Evolutionary conservation across 1,284 basidiomycete genomes (phyloP).

Genomic region (Leccinum subatratum): DNA sequence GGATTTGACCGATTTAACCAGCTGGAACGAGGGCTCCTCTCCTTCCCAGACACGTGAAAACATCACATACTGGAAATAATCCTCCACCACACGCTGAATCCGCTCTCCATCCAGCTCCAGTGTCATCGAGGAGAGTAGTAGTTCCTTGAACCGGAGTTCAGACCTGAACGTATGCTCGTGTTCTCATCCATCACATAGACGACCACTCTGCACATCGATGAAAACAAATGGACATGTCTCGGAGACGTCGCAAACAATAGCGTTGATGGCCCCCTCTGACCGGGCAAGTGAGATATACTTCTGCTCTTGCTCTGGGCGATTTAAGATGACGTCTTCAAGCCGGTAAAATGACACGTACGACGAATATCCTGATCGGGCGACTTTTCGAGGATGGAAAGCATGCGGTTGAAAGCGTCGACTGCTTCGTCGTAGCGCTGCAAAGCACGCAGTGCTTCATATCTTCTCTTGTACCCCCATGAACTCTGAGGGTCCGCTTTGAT

Average conservation of each 20-base stretch:
- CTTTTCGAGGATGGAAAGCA: constrained; percentile 1
- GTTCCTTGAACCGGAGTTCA: constrained; percentile 5
- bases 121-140: constrained; percentile 7
- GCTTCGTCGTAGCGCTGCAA: constrained; percentile 11
- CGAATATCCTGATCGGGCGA: not conserved
- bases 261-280: not conserved
- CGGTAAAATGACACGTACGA: not conserved
- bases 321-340: no score
- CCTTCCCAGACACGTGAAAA: constrained; percentile 13
- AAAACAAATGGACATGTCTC: constrained; percentile 7
- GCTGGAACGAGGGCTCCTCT: not conserved
- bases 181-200: constrained; percentile 4
- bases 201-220: constrained; percentile 13
- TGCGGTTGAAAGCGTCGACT: not conserved
- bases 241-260: not conserved
- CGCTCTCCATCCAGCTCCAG: constrained; percentile 1
- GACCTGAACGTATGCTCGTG: constrained; percentile 11
- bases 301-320: not conserved
- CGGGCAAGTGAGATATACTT: constrained; percentile 1
- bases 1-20: not conserved
- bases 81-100: not conserved
- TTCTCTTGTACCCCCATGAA: constrained; percentile 8
- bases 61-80: constrained; percentile 15
- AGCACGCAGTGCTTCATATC: constrained; percentile 4
- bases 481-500: not conserved